Conservation (phyloP, 2,329 filamentous ascomycete genomes). For the Apiospora sp. region DNA sequence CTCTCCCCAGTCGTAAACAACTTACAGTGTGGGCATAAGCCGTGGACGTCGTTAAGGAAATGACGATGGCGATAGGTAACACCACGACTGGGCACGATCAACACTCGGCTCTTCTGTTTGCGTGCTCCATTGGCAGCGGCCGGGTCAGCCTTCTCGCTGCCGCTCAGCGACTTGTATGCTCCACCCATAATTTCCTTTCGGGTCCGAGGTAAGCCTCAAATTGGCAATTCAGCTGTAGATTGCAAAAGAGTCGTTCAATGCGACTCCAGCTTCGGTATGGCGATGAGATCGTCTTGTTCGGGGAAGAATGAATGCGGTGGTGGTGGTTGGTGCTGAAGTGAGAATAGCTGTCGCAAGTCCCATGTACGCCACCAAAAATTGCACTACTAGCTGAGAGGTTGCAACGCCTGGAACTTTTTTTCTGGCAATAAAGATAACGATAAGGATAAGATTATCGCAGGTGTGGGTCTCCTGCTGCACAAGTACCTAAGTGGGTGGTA, state of each 20-base stretch:
- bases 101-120: slow-evolving; percentile 78
- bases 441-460: slow-evolving; percentile 7
- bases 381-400: neutral
- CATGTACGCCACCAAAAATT: slow-evolving; percentile 2
- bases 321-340: slow-evolving; percentile 8
- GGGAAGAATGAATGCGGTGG: neutral
- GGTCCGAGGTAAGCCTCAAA: neutral
- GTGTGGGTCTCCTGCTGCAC: neutral
- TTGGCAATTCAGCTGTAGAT: neutral
- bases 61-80: slow-evolving; percentile 73
- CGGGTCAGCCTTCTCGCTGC: slow-evolving; percentile 56
- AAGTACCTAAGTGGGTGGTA: slow-evolving; percentile 16
- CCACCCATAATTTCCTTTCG: slow-evolving; percentile 64
- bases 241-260: neutral
- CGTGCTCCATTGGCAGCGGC: slow-evolving; percentile 56
- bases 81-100: slow-evolving; percentile 91
- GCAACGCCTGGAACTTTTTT: slow-evolving; percentile 15
- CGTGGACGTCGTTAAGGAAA: too few species aligned
- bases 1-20: too few species aligned
- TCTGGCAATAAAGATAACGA: slow-evolving; percentile 8
- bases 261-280: neutral
- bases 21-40: too few species aligned
- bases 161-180: slow-evolving; percentile 77
- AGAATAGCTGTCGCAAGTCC: neutral
- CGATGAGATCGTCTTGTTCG: neutral